Conservation (phyloP, 768 basidiomycete species). For the Tremella fuciformis region DNA sequence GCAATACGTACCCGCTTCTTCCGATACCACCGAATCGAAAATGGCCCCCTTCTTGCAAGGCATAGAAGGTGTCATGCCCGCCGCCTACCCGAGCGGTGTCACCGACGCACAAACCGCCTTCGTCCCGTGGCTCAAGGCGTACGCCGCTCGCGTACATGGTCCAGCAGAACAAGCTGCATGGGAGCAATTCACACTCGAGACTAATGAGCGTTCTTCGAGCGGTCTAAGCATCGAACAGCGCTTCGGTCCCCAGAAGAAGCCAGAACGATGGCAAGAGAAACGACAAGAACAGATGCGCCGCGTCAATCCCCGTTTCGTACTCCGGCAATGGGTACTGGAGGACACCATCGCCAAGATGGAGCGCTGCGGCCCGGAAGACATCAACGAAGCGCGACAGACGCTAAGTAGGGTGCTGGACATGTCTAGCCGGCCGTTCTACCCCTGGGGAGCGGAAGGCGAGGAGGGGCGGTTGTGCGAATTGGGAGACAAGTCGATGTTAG, state of each 20-base stretch:
- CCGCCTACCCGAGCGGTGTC: neutral
- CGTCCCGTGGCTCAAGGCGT: slow-evolving; percentile 64
- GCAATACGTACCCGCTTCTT: slow-evolving; percentile 59
- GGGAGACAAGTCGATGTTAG: slow-evolving; percentile 71
- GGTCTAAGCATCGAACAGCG: neutral
- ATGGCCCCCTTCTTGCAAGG: neutral
- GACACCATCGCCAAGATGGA: slow-evolving; percentile 81
- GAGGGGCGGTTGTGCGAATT: slow-evolving; percentile 67
- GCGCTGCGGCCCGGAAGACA: slow-evolving; percentile 54
- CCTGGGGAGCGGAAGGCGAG: slow-evolving; percentile 61
- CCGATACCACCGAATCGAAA: slow-evolving; percentile 9
- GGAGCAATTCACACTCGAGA: slow-evolving; percentile 2
- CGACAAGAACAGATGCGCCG: slow-evolving; percentile 53
- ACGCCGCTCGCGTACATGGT: slow-evolving; percentile 60
- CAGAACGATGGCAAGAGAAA: slow-evolving; percentile 24
- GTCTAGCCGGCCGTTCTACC: slow-evolving; percentile 77
- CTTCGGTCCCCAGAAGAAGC: neutral
- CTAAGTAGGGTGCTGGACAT: slow-evolving; percentile 59
- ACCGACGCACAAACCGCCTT: slow-evolving; percentile 59
- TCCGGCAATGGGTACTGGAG: slow-evolving; percentile 94
- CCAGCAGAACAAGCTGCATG: slow-evolving; percentile 56
- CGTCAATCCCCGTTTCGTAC: slow-evolving; percentile 84
- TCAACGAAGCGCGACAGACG: slow-evolving; percentile 61
- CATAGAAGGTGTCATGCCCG: neutral
- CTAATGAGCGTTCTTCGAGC: neutral